Evolutionary conservation across 2,329 filamentous ascomycete species (phyloP), one percentile per base, ranked within the genome.

Genomic region (Hymenoscyphus fructigenus): DNA sequence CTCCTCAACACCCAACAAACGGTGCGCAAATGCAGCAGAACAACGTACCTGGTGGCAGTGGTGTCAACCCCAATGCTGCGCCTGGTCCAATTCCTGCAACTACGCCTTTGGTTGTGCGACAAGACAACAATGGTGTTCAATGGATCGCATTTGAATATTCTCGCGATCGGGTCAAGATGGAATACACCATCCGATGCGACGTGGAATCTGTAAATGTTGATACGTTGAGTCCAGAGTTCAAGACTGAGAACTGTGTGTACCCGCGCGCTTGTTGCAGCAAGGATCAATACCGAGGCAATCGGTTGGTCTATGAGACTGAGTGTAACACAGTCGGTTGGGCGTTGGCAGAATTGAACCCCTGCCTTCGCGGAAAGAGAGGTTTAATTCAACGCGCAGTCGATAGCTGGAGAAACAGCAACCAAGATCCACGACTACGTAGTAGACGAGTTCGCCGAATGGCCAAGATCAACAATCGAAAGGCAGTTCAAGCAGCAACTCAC

Each of bases 271-370:
- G 93, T 82, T 96, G 93, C 78, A 87, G 88, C 70, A 98, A 98
- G 79, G 94, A 98, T 65, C 91, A 96, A 76, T 99, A 99, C 82
- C 90, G 93, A 66, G 95, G 95, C 67, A 99, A 99, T 77, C 90
- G 95, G 17, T 81, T 97, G 71, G 91, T 95, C 71, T 99, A 99
- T 78, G 95, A 99, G 82, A 97, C 92, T 17, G 95, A 99, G 80
- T 99, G 95, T 84, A 99, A 99, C 80, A 92, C 93, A 0, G 95
- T 99, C n/a, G 95, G 95, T n/a, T 99, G 95, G 95, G 94, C 94
- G 14, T 80, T 99, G 70, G 95, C 95, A 2, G 91, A 98, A 75
- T 81, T 99, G 62, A 99, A 99, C 77, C 89, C 93, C 7, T 91
- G 91, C 65, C 84, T 98, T 66, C 88, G 94, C 68, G 94, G 94